phyloP scores from a whole-genome alignment of 1,284 basidiomycete species.

The Volvariella surrecta region DNA sequence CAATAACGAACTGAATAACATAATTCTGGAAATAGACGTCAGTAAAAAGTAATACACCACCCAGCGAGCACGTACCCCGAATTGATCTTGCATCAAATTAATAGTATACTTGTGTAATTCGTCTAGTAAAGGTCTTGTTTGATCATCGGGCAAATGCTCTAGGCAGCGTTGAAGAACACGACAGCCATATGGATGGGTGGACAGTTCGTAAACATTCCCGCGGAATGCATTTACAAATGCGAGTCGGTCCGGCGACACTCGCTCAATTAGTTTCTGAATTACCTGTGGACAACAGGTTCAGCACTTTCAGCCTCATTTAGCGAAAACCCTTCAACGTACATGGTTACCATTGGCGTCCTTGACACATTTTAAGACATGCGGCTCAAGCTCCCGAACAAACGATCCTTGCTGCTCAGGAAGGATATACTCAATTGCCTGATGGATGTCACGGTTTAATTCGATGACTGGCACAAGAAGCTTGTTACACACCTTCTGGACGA shows the following conservation, averaged over 20 bases:
- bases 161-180: slow-evolving; percentile 92
- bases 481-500: slow-evolving; percentile 68
- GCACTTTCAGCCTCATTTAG: neutral
- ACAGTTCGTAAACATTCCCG: slow-evolving; percentile 78
- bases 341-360: slow-evolving; percentile 95
- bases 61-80: slow-evolving; percentile 57
- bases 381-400: slow-evolving; percentile 78
- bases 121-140: slow-evolving; percentile 70
- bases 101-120: slow-evolving; percentile 73
- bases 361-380: slow-evolving; percentile 80
- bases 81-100: slow-evolving; percentile 80
- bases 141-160: slow-evolving; percentile 71
- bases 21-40: slow-evolving; percentile 61
- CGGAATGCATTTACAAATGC: slow-evolving; percentile 74
- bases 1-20: slow-evolving; percentile 91
- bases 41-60: slow-evolving; percentile 1
- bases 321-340: slow-evolving; percentile 35
- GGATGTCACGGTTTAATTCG: neutral
- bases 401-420: slow-evolving; percentile 67
- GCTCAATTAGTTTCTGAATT: slow-evolving; percentile 79
- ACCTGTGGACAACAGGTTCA: slow-evolving; percentile 34
- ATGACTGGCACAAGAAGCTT: neutral
- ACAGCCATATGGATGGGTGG: slow-evolving; percentile 92
- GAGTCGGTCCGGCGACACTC: slow-evolving; percentile 71
- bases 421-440: slow-evolving; percentile 79